Percentiles rank a stretch among this genome's conserved stretches.
These are phyloP conservation scores for Monosporascus sp. DNA, from an alignment of 2,329 filamentous ascomycete species.

Conservation along the genomic window DNA sequence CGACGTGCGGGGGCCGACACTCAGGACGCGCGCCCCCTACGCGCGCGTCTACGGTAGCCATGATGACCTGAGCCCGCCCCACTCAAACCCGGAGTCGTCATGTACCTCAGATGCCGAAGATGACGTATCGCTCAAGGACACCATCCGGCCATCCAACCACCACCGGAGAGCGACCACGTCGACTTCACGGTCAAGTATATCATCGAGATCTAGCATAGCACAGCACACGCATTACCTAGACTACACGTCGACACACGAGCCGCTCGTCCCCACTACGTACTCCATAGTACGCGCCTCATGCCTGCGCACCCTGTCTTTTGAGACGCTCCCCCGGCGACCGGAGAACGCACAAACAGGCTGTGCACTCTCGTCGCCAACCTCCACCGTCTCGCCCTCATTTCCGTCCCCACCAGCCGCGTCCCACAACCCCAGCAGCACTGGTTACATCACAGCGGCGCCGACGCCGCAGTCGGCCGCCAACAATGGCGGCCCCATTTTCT, in stretches of 20 bases:
- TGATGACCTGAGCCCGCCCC: conserved; percentile 44
- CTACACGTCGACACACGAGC: conserved; percentile 65
- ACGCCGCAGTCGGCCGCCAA: conserved; percentile 46
- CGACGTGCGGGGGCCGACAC: conserved; percentile 47
- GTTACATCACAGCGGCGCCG: conserved; percentile 49
- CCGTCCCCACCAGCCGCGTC: conserved; percentile 31
- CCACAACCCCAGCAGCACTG: conserved; percentile 27
- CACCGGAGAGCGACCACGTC: conserved; percentile 40
- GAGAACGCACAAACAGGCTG: conserved; percentile 29
- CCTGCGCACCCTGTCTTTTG: conserved; percentile 60
- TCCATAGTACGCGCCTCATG: conserved; percentile 63
- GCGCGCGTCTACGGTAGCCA: conserved; percentile 49
- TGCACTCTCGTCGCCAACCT: conserved; percentile 20
- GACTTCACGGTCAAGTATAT: conserved; percentile 48
- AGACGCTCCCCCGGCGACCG: conserved; percentile 56
- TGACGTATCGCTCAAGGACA: conserved; percentile 26
- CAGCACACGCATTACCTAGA: conserved; percentile 61
- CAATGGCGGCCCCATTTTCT: conserved; percentile 60
- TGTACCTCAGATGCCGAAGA: conserved; percentile 50
- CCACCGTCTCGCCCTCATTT: conserved; percentile 35
- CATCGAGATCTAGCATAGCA: conserved; percentile 41
- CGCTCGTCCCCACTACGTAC: conserved; percentile 56
- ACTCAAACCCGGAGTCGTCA: conserved; percentile 41
- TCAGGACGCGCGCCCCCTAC: conserved; percentile 56
- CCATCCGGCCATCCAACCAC: conserved; percentile 25